Percentiles rank a stretch among this genome's conserved stretches.
Evolutionary conservation across 2,329 filamentous ascomycete species (phyloP).

Genomic region (Cytospora piceicola): DNA sequence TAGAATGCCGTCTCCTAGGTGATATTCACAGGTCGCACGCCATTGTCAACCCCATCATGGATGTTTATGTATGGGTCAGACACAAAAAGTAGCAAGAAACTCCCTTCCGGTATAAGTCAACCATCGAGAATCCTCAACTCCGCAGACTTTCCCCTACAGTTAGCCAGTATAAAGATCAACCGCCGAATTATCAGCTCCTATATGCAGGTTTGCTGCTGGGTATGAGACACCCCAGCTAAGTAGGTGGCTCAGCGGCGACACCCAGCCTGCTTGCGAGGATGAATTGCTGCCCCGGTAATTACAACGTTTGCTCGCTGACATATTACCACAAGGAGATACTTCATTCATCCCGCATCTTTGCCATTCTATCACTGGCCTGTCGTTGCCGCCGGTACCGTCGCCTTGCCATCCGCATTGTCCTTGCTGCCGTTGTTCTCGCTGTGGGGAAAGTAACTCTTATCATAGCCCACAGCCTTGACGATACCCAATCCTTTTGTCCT

Average conservation of each 20-base stretch:
- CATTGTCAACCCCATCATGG: not conserved
- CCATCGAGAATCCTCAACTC: not conserved
- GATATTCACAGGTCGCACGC: not conserved
- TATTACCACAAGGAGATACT: not conserved
- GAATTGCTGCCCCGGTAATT: not conserved
- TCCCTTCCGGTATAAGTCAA: not conserved
- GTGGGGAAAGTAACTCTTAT: conserved; percentile 51
- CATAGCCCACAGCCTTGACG: conserved; percentile 89
- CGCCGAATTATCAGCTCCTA: not conserved
- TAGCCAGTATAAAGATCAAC: not conserved
- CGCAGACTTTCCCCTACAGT: not conserved
- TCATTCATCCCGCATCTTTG: conserved; percentile 6
- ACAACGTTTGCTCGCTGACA: not conserved
- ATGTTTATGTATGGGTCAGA: not conserved
- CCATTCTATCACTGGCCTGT: conserved; percentile 3
- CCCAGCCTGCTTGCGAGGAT: not conserved
- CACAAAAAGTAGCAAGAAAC: not conserved
- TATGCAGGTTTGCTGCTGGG: not conserved
- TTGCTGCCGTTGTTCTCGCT: not conserved
- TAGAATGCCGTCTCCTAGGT: no score
- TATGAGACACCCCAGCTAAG: not conserved
- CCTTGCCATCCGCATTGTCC: conserved; percentile 6
- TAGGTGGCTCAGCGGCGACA: not conserved
- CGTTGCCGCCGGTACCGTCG: not conserved
- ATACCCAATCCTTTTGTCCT: conserved; percentile 95